These are phyloP conservation scores for Thecamonas trahens DNA, from an alignment of 78 protist species.

Conservation along the genomic window DNA sequence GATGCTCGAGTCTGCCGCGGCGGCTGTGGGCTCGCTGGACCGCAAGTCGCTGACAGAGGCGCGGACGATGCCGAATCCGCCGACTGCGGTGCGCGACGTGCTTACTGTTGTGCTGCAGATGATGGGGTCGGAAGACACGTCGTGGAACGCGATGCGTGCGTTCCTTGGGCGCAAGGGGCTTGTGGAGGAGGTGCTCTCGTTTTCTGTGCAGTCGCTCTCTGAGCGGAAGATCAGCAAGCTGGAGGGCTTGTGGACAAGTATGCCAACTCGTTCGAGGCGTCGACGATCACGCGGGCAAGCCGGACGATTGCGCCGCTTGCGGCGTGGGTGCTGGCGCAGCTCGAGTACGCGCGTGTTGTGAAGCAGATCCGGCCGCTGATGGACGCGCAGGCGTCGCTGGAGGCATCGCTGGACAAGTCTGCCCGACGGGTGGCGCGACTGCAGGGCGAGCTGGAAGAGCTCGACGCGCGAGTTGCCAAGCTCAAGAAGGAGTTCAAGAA, in stretches of 20 bases:
- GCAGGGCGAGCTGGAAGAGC: slow-evolving; percentile 3
- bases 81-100: slow-evolving; percentile 46
- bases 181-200: slow-evolving; percentile 47
- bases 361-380: slow-evolving; percentile 29
- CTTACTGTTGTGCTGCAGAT: slow-evolving; percentile 67
- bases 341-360: slow-evolving; percentile 35
- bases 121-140: slow-evolving; percentile 59
- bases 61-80: slow-evolving; percentile 58
- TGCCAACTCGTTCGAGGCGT: slow-evolving; percentile 43
- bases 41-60: slow-evolving; percentile 50
- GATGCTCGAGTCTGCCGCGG: slow-evolving; percentile 56
- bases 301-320: slow-evolving; percentile 80
- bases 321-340: slow-evolving; percentile 71
- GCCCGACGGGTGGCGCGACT: too few relatives aligned
- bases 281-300: slow-evolving; percentile 34
- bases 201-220: slow-evolving; percentile 40
- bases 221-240: slow-evolving; percentile 3
- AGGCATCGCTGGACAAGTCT: slow-evolving; percentile 1
- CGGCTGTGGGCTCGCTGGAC: slow-evolving; percentile 51
- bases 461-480: slow-evolving; percentile 40
- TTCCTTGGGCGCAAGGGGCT: slow-evolving; percentile 44
- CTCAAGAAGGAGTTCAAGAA: slow-evolving; percentile 32
- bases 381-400: slow-evolving; percentile 4
- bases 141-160: slow-evolving; percentile 69
- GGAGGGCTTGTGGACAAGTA: slow-evolving; percentile 15